Percentiles rank a stretch among this genome's conserved stretches.
These are phyloP conservation scores for Umbelopsis sp. DNA, from an alignment of 192 early-diverging fungal genomes.

Conservation along the genomic window DNA sequence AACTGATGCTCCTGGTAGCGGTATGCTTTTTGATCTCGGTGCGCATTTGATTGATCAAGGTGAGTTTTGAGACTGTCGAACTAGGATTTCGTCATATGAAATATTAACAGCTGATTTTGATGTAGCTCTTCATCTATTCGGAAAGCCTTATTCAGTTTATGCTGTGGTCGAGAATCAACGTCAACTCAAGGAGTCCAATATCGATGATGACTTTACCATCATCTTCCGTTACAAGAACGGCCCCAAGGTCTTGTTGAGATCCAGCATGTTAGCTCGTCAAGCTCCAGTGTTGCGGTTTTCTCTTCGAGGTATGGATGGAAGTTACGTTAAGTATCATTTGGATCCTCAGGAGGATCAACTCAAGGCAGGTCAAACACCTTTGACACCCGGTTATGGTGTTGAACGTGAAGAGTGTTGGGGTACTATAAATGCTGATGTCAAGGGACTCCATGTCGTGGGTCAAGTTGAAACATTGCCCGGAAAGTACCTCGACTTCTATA, in stretches of 20 bases:
- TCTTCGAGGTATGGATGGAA: conserved; percentile 69
- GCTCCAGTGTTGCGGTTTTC: conserved; percentile 64
- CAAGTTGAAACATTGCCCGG: conserved; percentile 62
- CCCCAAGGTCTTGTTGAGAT: conserved; percentile 61
- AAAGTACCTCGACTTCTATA: conserved; percentile 63
- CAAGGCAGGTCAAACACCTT: conserved; percentile 62
- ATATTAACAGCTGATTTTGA: not conserved
- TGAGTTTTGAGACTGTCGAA: conserved; percentile 20
- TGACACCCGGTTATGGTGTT: conserved; percentile 54
- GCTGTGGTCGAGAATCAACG: conserved; percentile 69
- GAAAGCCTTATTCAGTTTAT: conserved; percentile 63
- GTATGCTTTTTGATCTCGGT: conserved; percentile 76
- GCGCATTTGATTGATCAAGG: conserved; percentile 69
- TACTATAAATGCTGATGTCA: conserved; percentile 49
- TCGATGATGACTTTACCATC: conserved; percentile 69
- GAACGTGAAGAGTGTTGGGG: conserved; percentile 56
- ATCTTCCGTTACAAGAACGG: conserved; percentile 63
- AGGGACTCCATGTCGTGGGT: conserved; percentile 53
- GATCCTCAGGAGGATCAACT: conserved; percentile 80
- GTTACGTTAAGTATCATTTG: conserved; percentile 65
- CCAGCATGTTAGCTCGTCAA: conserved; percentile 67
- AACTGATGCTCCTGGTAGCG: conserved; percentile 61
- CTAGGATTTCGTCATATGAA: not conserved
- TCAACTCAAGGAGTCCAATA: conserved; percentile 48
- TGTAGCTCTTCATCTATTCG: conserved; percentile 64